These are phyloP conservation scores for Porcisia hertigi DNA, from an alignment of 208 protist genomes.

Conservation along the genomic window DNA sequence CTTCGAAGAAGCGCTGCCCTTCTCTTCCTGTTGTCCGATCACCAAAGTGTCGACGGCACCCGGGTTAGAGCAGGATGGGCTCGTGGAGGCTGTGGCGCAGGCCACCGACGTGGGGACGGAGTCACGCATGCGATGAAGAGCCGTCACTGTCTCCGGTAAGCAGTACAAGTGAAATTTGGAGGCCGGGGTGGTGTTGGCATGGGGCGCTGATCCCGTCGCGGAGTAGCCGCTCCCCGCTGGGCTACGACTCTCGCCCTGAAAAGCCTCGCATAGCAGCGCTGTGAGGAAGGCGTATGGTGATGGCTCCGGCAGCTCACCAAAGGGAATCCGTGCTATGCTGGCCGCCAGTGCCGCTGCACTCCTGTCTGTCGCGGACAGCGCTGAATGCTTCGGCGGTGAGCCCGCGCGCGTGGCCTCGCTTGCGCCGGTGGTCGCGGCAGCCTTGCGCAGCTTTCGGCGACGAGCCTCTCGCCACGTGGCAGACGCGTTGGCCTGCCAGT, in stretches of 20 bases:
- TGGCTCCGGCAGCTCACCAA: conserved; percentile 14
- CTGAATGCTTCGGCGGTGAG: not conserved
- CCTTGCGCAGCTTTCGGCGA: conserved; percentile 23
- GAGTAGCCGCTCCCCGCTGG: not conserved
- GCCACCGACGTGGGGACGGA: not conserved
- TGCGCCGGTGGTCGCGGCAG: not conserved
- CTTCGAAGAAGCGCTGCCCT: not conserved
- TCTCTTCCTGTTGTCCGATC: not conserved
- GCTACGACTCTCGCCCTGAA: conserved; percentile 6
- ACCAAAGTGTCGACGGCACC: not conserved
- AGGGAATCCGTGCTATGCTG: conserved; percentile 30
- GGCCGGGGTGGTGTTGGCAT: not conserved
- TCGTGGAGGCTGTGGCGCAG: not conserved
- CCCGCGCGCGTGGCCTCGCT: not conserved
- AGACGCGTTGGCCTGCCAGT: conserved; percentile 39
- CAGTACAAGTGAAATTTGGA: conserved; percentile 23
- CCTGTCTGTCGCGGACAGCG: not conserved
- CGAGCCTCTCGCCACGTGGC: conserved; percentile 22
- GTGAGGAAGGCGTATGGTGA: conserved; percentile 17
- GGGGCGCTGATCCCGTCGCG: not conserved
- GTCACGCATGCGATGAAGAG: conserved; percentile 34
- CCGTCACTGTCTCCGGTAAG: conserved; percentile 28
- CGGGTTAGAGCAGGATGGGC: not conserved
- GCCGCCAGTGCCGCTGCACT: not conserved
- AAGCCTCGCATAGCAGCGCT: conserved; percentile 21